Conservation (phyloP, 2,329 filamentous ascomycete genomes). For the Penicillium sumatraense region DNA sequence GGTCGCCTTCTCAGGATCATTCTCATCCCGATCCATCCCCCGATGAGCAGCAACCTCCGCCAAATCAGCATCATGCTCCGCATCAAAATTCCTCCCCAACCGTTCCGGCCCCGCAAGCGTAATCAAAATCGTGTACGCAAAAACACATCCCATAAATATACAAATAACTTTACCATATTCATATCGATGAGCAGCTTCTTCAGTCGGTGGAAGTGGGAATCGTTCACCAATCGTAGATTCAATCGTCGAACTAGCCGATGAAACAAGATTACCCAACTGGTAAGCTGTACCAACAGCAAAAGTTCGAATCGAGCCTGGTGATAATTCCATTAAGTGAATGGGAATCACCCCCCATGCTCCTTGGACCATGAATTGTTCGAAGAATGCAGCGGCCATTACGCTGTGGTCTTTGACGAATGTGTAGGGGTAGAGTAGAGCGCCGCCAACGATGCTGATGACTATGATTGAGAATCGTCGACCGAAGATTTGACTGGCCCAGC, state of each 20-base stretch:
- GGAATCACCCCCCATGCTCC: slow-evolving; percentile 78
- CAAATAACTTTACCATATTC: slow-evolving; percentile 84
- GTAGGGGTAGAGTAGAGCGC: slow-evolving; percentile 82
- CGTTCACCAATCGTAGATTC: slow-evolving; percentile 74
- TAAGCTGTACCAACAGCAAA: slow-evolving; percentile 67
- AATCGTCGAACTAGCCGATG: slow-evolving; percentile 70
- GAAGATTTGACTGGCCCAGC: slow-evolving; percentile 71
- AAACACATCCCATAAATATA: slow-evolving; percentile 90
- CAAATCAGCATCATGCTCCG: slow-evolving; percentile 53
- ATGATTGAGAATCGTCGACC: slow-evolving; percentile 73
- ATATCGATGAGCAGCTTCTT: slow-evolving; percentile 59
- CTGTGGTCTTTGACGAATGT: slow-evolving; percentile 66
- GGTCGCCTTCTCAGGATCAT: slow-evolving; percentile 36
- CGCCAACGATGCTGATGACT: slow-evolving; percentile 66
- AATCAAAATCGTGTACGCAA: slow-evolving; percentile 61
- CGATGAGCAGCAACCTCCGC: slow-evolving; percentile 46
- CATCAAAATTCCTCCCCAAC: slow-evolving; percentile 52
- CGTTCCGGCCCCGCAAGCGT: slow-evolving; percentile 55
- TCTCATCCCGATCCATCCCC: slow-evolving; percentile 26
- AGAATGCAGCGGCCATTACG: slow-evolving; percentile 81
- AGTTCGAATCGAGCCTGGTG: slow-evolving; percentile 63
- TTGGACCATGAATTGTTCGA: slow-evolving; percentile 79
- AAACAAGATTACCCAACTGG: slow-evolving; percentile 67
- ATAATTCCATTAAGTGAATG: slow-evolving; percentile 69
- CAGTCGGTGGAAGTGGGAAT: slow-evolving; percentile 69